These are phyloP conservation scores for Orbilia ellipsospora DNA, from an alignment of 2,329 filamentous ascomycete genomes.

Conservation along the genomic window DNA sequence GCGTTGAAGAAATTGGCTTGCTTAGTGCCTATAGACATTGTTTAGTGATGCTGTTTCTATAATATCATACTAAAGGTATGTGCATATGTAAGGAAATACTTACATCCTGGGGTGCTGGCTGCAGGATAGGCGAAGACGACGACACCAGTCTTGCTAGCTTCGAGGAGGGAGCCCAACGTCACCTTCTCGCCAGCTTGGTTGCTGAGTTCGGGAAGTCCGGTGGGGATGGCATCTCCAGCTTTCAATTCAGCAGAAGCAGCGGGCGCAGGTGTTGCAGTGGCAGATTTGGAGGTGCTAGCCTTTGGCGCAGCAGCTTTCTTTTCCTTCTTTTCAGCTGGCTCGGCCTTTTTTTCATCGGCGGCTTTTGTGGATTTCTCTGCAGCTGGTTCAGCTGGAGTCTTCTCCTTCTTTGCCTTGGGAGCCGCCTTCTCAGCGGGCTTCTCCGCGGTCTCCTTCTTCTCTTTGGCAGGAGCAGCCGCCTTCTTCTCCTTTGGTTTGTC, in stretches of 20 bases:
- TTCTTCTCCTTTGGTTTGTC: slow-evolving; percentile 60
- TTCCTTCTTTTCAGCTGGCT: slow-evolving; percentile 59
- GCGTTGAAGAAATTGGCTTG: slow-evolving; percentile 96
- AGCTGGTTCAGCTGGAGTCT: slow-evolving; percentile 60
- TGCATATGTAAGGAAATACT: slow-evolving; percentile 63
- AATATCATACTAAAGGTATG: neutral
- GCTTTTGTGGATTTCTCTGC: slow-evolving; percentile 24
- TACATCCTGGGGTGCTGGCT: slow-evolving; percentile 94
- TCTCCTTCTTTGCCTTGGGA: slow-evolving; percentile 22
- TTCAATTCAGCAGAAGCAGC: slow-evolving; percentile 43
- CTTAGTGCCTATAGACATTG: slow-evolving; percentile 75
- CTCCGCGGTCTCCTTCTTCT: slow-evolving; percentile 39
- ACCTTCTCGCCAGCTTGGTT: slow-evolving; percentile 85
- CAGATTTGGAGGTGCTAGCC: slow-evolving; percentile 49
- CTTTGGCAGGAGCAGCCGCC: slow-evolving; percentile 41
- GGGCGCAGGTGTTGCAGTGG: slow-evolving; percentile 46
- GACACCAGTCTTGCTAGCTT: slow-evolving; percentile 84
- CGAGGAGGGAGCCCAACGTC: slow-evolving; percentile 81
- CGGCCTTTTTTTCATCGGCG: slow-evolving; percentile 61
- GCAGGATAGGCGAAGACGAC: slow-evolving; percentile 91
- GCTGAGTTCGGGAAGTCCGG: slow-evolving; percentile 71
- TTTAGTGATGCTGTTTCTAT: slow-evolving; percentile 10
- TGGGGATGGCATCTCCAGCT: slow-evolving; percentile 57
- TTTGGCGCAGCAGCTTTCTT: slow-evolving; percentile 55
- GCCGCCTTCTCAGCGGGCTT: slow-evolving; percentile 56